Conservation (phyloP, 1,284 basidiomycete genomes). For the Pyrrhoderma lamaoense region DNA sequence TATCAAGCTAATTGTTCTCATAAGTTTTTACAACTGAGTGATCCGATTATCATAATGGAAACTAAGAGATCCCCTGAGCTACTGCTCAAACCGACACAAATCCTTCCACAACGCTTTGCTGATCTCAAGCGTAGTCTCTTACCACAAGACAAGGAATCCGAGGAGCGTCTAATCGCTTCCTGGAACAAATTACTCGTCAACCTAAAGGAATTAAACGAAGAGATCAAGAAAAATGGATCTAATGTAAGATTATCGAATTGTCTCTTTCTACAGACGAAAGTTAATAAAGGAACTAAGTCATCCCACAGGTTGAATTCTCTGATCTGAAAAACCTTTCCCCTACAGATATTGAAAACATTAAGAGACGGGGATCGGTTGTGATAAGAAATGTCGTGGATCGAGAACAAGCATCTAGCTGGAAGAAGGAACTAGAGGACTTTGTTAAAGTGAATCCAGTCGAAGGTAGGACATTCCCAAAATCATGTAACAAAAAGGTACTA, state of each 20-base stretch:
- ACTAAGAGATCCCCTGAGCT: not conserved
- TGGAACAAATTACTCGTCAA: conserved; percentile 53
- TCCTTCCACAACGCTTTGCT: conserved; percentile 30
- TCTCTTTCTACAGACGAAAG: conserved; percentile 32
- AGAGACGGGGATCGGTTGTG: conserved; percentile 51
- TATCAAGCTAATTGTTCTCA: too few relatives aligned
- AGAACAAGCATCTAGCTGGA: conserved; percentile 49
- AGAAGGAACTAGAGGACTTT: conserved; percentile 46
- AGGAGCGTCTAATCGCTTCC: conserved; percentile 39
- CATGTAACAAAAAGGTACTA: too few relatives aligned
- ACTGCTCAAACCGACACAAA: not conserved
- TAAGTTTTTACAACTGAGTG: too few relatives aligned
- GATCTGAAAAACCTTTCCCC: conserved; percentile 41
- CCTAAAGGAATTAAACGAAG: conserved; percentile 37
- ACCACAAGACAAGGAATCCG: conserved; percentile 48
- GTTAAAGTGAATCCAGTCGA: conserved; percentile 48
- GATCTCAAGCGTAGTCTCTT: conserved; percentile 42
- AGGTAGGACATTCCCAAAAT: conserved; percentile 30
- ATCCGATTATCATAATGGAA: too few relatives aligned
- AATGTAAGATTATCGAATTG: conserved; percentile 32
- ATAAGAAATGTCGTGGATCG: conserved; percentile 55
- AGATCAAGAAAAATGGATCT: conserved; percentile 40
- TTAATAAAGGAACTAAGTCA: too few relatives aligned
- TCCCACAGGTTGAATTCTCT: conserved; percentile 54
- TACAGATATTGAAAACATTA: conserved; percentile 45